These are phyloP conservation scores for Podospora fimiseda DNA, from an alignment of 495 filamentous ascomycete genomes.

Conservation along the genomic window DNA sequence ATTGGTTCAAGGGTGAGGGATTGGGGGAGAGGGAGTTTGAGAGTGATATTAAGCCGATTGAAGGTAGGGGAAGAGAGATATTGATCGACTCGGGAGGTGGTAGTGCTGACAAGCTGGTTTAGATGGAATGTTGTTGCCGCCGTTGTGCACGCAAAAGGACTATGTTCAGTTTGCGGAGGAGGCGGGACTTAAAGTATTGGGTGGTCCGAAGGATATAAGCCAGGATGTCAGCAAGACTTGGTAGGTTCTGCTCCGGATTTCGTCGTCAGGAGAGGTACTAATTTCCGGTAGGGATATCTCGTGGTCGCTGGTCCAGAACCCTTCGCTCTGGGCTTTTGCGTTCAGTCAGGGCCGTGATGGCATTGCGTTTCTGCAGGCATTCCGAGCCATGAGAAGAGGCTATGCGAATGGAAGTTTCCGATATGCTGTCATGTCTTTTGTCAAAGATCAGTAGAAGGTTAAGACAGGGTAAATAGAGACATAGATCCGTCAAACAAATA, in stretches of 20 bases:
- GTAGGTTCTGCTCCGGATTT: conserved; percentile 33
- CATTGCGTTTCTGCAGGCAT: conserved; percentile 52
- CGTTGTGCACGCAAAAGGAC: conserved; percentile 41
- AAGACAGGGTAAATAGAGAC: neutral
- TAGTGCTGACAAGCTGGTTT: neutral
- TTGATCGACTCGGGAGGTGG: neutral
- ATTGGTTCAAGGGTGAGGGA: conserved; percentile 49
- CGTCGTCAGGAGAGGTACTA: conserved; percentile 1
- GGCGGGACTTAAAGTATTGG: conserved; percentile 38
- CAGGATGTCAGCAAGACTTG: conserved; percentile 51
- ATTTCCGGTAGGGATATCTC: conserved; percentile 49
- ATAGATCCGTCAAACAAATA: neutral
- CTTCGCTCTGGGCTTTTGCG: conserved; percentile 52
- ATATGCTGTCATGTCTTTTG: conserved; percentile 52
- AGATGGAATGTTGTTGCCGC: conserved; percentile 54
- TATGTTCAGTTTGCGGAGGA: conserved; percentile 43
- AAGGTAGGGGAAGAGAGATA: conserved; percentile 24
- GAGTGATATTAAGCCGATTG: conserved; percentile 50
- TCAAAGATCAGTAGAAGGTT: conserved; percentile 25
- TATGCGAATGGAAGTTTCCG: conserved; percentile 52
- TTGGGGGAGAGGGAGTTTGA: conserved; percentile 38
- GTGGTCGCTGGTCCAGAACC: conserved; percentile 50
- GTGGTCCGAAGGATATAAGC: conserved; percentile 49
- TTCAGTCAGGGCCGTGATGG: conserved; percentile 52
- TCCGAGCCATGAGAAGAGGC: conserved; percentile 52